Evolutionary conservation across 257 asterid genomes (phyloP), one percentile per base, ranked within the genome.

Genomic region (Anisodus tanguticus): DNA sequence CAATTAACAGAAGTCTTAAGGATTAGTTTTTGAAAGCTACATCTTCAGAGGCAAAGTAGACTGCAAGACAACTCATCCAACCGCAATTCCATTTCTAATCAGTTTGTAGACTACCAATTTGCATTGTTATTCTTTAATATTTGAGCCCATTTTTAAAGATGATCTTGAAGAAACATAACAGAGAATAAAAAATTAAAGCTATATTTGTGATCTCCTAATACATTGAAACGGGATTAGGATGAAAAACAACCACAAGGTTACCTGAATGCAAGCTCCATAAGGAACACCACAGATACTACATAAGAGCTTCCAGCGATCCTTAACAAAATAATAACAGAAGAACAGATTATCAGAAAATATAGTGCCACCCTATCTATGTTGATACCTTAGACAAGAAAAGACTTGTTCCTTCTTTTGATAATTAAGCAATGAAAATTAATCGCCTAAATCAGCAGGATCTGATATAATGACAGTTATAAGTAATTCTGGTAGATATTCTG

Each of bases 191-290:
- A 53, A 77, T 53, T 53, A 77, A 15, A 77, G 12, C 49, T 26
- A 53, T 26, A 31, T 4, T 53, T 22, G 81, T 15, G 8, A 53
- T 76, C 26, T 77, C 63, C 82, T 10, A 53, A 66, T 19, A 31
- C 55, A 10, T 4, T 17, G 41, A 64, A 26, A 83, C 15, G 31
- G 54, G 78, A 64, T 86, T 35, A 70, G 45, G 67, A 15, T 35
- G 67, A 41, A 12, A 79, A 60, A 60, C 39, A 49, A 58, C 35
- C 64, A 82, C 47, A 85, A 83, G 87, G 79, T 74, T 87, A 97
- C 99, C 97, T 95, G 99, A 86, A 97, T 97, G 83, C 99, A 95
- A 53, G 99, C 99, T 84, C 99, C 98, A 91, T 93, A 93, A 87
- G 98, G 82, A 90, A 97, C 98, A 74, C 89, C 89, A 80, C 99